These are phyloP conservation scores for Wickerhamiella musiphila DNA, from an alignment of 805 yeast genomes.

Conservation along the genomic window DNA sequence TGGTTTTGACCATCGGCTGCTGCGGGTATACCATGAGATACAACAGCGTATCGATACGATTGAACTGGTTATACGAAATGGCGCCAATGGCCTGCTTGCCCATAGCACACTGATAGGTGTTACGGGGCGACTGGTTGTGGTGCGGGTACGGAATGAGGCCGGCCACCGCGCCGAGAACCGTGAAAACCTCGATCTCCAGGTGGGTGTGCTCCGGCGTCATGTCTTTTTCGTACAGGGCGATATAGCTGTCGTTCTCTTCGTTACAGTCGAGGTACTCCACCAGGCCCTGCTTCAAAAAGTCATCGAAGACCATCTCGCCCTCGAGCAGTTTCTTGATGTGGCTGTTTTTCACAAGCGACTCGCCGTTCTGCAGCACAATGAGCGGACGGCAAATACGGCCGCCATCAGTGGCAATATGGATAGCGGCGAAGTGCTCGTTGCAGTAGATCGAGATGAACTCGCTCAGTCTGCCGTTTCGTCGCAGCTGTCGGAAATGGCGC, in stretches of 20 bases:
- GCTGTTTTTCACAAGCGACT: constrained; percentile 49
- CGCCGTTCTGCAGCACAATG: constrained; percentile 64
- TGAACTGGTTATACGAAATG: constrained; percentile 89
- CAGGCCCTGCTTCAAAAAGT: constrained; percentile 65
- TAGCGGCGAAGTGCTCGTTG: constrained; percentile 78
- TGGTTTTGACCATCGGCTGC: constrained; percentile 97
- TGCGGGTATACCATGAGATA: constrained; percentile 98
- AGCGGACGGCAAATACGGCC: constrained; percentile 96
- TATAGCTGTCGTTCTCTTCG: constrained; percentile 86
- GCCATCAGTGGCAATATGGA: constrained; percentile 97
- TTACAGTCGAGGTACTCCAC: constrained; percentile 95
- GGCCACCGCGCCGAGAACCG: constrained; percentile 83
- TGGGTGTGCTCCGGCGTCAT: constrained; percentile 53
- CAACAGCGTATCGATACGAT: constrained; percentile 83
- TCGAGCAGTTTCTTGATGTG: constrained; percentile 46
- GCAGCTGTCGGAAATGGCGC: constrained; percentile 51
- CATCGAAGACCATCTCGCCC: constrained; percentile 80
- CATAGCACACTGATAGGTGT: constrained; percentile 89
- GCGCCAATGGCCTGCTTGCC: constrained; percentile 99
- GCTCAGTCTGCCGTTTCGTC: constrained; percentile 73
- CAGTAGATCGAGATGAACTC: constrained; percentile 84
- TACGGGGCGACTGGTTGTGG: constrained; percentile 84
- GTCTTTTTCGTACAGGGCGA: constrained; percentile 72
- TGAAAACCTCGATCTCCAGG: constrained; percentile 88
- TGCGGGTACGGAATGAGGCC: constrained; percentile 86